A percentile compares a stretch with the other conserved stretches of the same genome.
Evolutionary conservation across 2,329 filamentous ascomycete genomes (phyloP).

Genomic region (Colletotrichum sp.): DNA sequence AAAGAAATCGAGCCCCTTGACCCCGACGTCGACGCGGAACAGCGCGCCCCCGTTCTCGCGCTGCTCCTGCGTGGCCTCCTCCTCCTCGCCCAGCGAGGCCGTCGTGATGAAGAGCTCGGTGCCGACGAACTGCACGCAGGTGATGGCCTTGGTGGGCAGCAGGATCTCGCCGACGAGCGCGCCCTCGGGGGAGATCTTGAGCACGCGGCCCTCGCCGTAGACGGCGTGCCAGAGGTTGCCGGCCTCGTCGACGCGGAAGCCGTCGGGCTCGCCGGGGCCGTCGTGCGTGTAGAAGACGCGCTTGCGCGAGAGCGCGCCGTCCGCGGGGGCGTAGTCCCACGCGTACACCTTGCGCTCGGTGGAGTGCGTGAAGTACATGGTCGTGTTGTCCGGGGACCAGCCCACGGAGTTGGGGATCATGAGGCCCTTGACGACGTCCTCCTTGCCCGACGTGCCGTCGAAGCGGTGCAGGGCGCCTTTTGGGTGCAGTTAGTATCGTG

Average conservation of each 20-base stretch:
- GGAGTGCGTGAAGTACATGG: slow-evolving; percentile 85
- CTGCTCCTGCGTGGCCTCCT: slow-evolving; percentile 66
- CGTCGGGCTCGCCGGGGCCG: slow-evolving; percentile 75
- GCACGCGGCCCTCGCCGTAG: slow-evolving; percentile 78
- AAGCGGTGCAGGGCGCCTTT: slow-evolving; percentile 78
- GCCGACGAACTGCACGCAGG: slow-evolving; percentile 82
- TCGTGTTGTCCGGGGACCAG: slow-evolving; percentile 76
- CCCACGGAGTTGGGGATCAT: slow-evolving; percentile 86
- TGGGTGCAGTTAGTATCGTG: background rate
- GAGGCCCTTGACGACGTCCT: slow-evolving; percentile 66
- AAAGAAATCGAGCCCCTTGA: slow-evolving; percentile 66
- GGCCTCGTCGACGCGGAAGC: slow-evolving; percentile 82
- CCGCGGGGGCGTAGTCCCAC: slow-evolving; percentile 73
- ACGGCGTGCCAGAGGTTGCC: slow-evolving; percentile 90
- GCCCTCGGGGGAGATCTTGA: slow-evolving; percentile 75
- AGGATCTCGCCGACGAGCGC: slow-evolving; percentile 75
- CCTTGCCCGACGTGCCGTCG: slow-evolving; percentile 63
- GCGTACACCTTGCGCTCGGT: slow-evolving; percentile 72
- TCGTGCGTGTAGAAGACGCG: slow-evolving; percentile 76
- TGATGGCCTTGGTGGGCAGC: slow-evolving; percentile 80
- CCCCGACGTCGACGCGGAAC: slow-evolving; percentile 80
- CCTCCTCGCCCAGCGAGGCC: slow-evolving; percentile 69
- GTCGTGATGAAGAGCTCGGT: slow-evolving; percentile 80
- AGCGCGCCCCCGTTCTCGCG: slow-evolving; percentile 69
- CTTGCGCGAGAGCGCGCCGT: slow-evolving; percentile 70